Evolutionary conservation across 805 yeast genomes (phyloP), one percentile per base, ranked within the genome.

Genomic region (Yarrowia porcina): DNA sequence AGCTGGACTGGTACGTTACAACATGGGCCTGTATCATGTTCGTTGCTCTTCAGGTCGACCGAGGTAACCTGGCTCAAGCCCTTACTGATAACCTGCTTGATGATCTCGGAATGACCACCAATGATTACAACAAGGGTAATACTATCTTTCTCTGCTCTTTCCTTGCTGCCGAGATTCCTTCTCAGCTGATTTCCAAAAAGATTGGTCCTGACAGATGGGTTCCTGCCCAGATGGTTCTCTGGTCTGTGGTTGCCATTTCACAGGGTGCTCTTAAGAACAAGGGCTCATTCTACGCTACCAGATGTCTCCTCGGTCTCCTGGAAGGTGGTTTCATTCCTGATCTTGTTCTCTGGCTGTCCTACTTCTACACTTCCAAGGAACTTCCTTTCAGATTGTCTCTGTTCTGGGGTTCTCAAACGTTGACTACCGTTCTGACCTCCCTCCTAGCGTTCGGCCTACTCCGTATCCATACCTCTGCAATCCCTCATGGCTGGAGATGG

Each of bases 271-370:
- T 85, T 64, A 72, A 65, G 1, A 73, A 72, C 45, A 77, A 72
- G 63, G 69, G 76, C 1, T 78, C 82, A 0, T 85, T 83, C 65
- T 76, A 73, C 63, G 75, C 75, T 11, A 77, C 83, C 6, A 75
- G 89, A 64, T 80, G 81, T 0, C 73, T 83, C 5, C 68, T 84
- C 30, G 90, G 87, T 2, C 69, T 80, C 5, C 73, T 82, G 20
- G 85, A 86, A 70, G 90, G 90, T 63, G 90, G 90, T 0, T 85
- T 85, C 64, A 85, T 87, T 61, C 86, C 87, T 36, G 90, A 86
- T 67, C 73, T 82, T 35, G 79, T 82, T 61, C 72, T 86, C 56
- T 87, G 87, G 83, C 74, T 87, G 72, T 81, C 87, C 1, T 87
- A 85, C 71, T 87, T 86, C 73, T 87, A 82, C 73, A 86, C 83